Base-by-base conservation (phyloP, 2,329 filamentous ascomycete species). In the Colletotrichum sp. region DNA sequence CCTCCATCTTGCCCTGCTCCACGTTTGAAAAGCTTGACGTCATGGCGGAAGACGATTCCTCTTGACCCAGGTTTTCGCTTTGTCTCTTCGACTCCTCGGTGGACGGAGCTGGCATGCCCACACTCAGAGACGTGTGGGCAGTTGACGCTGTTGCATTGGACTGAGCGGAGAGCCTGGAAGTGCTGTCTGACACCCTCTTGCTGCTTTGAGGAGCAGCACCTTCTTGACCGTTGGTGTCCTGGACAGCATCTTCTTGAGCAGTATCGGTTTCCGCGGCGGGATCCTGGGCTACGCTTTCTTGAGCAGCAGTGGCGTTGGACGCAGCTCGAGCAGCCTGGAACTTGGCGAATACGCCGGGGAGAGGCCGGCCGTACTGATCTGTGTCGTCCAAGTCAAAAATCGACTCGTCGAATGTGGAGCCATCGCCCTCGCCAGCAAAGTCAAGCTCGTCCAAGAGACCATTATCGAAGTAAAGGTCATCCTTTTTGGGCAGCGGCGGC, bases 391-490 rank as follows among this genome's bases (percentile, higher is more conserved):
- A 88, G 77, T 95, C 94, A 80, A 95, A 95, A 16, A 95, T 89
- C 7, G 92, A 93, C 81, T 95, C 94, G 76, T 95, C 93, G 81
- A 95, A 95, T 3, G 89, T 86, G 0, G 86, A 85, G 2, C 87
- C 87, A 32, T 93, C 90, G 21, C 87, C 88, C 73, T 89, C 65
- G 87, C 86, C 72, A 86, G 87, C 86, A 78, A 90, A 89, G 55
- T 87, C 85, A 8, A 85, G 80, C 77, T 86, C 84, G 58, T 86
- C 84, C 0, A 81, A 69, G 79, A 90, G 83, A 4, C 92, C 92
- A 79, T 92, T 92, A 77, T 94, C 92, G 79, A 93, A 95, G 81
- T 94, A 95, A 34, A 94, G 85, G 77, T 95, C 93, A 78, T 93
- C 92, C 32, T 68, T 66, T 36, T 48, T 56, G 12, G 48, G 63